phyloP scores from a whole-genome alignment of 2,329 filamentous ascomycete species.

The Aureobasidium sp. region DNA sequence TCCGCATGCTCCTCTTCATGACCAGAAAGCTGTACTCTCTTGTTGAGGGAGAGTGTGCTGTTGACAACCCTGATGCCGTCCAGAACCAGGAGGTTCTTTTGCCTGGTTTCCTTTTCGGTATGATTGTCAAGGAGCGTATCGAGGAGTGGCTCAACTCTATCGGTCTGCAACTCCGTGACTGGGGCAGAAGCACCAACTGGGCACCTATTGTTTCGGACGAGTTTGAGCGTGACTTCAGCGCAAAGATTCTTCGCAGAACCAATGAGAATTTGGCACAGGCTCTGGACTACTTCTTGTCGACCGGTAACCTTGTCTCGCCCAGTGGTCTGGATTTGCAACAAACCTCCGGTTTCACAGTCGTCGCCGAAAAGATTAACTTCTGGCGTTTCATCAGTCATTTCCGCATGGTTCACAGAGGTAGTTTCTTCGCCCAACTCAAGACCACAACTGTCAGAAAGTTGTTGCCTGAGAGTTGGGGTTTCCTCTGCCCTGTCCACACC shows the following conservation, averaged over 20 bases:
- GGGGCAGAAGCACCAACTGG: constrained; percentile 42
- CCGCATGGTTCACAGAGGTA: constrained; percentile 97
- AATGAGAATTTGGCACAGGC: constrained; percentile 83
- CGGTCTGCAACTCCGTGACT: constrained; percentile 36
- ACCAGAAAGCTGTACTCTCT: constrained; percentile 89
- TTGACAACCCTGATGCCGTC: constrained; percentile 93
- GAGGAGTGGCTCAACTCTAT: constrained; percentile 80
- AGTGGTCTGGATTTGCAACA: constrained; percentile 93
- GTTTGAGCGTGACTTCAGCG: constrained; percentile 71
- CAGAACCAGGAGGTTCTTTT: constrained; percentile 94
- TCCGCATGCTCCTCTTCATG: constrained; percentile 91
- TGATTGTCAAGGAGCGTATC: constrained; percentile 89
- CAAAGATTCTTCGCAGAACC: constrained; percentile 67
- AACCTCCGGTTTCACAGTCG: constrained; percentile 87
- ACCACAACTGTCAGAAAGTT: constrained; percentile 95
- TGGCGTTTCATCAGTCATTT: constrained; percentile 98
- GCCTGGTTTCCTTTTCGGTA: constrained; percentile 86
- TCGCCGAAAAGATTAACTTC: constrained; percentile 98
- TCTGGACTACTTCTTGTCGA: constrained; percentile 92
- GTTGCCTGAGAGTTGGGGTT: constrained; percentile 94
- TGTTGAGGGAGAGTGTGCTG: constrained; percentile 82
- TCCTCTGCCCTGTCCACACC: constrained; percentile 93
- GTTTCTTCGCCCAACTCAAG: constrained; percentile 96
- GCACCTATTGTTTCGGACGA: constrained; percentile 63
- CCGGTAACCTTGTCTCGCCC: constrained; percentile 83